Conservation (phyloP, 2,329 filamentous ascomycete genomes). For the Microsporum ferrugineum region DNA sequence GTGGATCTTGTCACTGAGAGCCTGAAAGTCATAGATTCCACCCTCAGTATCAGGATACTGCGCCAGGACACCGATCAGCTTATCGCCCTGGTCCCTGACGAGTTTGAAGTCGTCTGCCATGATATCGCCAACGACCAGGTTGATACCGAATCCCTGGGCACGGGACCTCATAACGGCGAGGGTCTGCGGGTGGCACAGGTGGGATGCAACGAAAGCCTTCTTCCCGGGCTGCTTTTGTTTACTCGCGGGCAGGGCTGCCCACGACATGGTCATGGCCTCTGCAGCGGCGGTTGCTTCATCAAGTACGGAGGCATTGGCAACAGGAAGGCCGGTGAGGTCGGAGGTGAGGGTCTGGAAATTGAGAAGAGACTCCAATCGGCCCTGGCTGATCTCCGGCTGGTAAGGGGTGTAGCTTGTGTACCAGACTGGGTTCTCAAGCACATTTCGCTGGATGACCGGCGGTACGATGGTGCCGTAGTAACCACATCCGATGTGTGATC, state of each 20-base stretch:
- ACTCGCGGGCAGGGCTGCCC: slow-evolving; percentile 60
- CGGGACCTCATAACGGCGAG: slow-evolving; percentile 72
- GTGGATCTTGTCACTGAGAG: slow-evolving; percentile 66
- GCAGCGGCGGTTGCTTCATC: slow-evolving; percentile 88
- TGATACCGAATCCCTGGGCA: slow-evolving; percentile 83
- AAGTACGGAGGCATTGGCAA: slow-evolving; percentile 81
- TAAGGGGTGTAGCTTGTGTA: slow-evolving; percentile 98
- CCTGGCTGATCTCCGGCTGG: slow-evolving; percentile 94
- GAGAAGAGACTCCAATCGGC: slow-evolving; percentile 76
- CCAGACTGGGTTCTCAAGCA: slow-evolving; percentile 88
- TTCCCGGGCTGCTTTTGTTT: slow-evolving; percentile 61
- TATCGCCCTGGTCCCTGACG: slow-evolving; percentile 63
- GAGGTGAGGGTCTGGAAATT: slow-evolving; percentile 93
- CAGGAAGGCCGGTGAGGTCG: slow-evolving; percentile 74
- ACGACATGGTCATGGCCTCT: slow-evolving; percentile 88
- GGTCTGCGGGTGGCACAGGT: slow-evolving; percentile 74
- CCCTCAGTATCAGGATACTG: slow-evolving; percentile 90
- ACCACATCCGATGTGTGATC: slow-evolving; percentile 67
- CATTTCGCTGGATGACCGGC: slow-evolving; percentile 81
- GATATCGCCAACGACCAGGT: slow-evolving; percentile 61
- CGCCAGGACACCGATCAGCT: slow-evolving; percentile 79
- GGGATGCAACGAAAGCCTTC: slow-evolving; percentile 70
- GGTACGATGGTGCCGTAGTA: slow-evolving; percentile 83
- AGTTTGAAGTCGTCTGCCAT: slow-evolving; percentile 51
- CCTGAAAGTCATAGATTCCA: slow-evolving; percentile 61